Evolutionary conservation across 2,329 filamentous ascomycete genomes (phyloP).

Genomic region (Bipolaris oryzae): DNA sequence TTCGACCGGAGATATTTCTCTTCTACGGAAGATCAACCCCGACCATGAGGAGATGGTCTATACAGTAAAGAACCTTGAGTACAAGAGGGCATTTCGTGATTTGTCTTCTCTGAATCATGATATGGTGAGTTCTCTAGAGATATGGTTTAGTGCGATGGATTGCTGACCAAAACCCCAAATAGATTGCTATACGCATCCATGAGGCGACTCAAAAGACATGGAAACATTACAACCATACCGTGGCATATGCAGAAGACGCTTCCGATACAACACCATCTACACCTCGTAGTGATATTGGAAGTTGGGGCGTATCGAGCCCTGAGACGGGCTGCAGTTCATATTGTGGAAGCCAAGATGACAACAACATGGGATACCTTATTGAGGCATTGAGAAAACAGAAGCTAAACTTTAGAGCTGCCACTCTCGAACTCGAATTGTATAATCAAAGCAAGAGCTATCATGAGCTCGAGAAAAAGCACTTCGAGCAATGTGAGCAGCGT

Average conservation of each 20-base stretch:
- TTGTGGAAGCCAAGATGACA: neutral
- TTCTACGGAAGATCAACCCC: too few relatives aligned
- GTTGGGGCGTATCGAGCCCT: neutral
- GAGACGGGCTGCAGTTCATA: neutral
- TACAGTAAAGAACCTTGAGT: too few relatives aligned
- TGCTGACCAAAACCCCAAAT: neutral
- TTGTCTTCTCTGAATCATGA: neutral
- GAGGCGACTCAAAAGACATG: neutral
- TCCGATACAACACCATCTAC: neutral
- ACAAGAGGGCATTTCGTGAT: too few relatives aligned
- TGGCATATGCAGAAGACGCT: neutral
- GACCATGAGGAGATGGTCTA: too few relatives aligned
- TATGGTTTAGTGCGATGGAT: neutral
- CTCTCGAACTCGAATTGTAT: neutral
- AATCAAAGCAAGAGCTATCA: neutral
- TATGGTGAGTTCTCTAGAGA: neutral
- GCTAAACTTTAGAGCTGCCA: neutral
- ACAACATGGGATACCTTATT: neutral
- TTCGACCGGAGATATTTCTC: too few relatives aligned
- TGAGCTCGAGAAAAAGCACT: slow-evolving; percentile 1
- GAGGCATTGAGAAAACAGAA: neutral
- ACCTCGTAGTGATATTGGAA: neutral
- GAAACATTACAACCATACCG: neutral
- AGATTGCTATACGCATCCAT: neutral
- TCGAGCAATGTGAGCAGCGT: neutral